phyloP scores from a whole-genome alignment of 2,329 filamentous ascomycete species.

The Sporothrix pallida region DNA sequence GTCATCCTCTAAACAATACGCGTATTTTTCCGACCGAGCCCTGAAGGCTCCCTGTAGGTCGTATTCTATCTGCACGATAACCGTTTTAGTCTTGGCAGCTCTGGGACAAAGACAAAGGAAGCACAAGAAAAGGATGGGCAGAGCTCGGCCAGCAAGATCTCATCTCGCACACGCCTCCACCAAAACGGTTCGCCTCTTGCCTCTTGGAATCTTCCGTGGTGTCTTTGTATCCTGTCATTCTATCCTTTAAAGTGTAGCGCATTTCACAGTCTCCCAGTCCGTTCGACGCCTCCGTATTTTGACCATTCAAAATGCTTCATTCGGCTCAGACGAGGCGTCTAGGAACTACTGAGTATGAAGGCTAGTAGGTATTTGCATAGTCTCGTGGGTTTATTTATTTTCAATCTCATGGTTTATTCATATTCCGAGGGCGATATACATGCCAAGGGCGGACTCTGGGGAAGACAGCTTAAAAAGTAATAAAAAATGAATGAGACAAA shows the following conservation, averaged over 20 bases:
- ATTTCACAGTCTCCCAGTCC: too few species aligned
- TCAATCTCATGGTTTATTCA: too few species aligned
- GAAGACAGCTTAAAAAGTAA: not conserved
- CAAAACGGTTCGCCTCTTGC: conserved; percentile 12
- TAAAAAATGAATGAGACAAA: not conserved
- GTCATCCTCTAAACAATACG: conserved; percentile 1
- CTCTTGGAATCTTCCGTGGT: conserved; percentile 10
- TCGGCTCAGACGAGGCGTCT: not conserved
- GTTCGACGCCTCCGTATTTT: not conserved
- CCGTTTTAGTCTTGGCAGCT: not conserved
- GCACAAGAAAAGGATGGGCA: not conserved
- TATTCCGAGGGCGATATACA: too few species aligned
- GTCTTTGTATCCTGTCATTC: not conserved
- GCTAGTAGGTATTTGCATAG: not conserved
- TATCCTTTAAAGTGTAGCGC: too few species aligned
- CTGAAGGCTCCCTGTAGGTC: not conserved
- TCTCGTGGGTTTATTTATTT: too few species aligned
- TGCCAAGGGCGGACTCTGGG: not conserved
- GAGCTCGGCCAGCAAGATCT: not conserved
- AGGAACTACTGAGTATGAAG: not conserved
- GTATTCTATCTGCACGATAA: not conserved
- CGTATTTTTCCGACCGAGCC: conserved; percentile 13
- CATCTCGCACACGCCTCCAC: not conserved
- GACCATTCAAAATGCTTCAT: not conserved
- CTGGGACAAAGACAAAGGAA: not conserved